phyloP scores from a whole-genome alignment of 108 stramenopile genomes.

The Cyclotella sp. region DNA sequence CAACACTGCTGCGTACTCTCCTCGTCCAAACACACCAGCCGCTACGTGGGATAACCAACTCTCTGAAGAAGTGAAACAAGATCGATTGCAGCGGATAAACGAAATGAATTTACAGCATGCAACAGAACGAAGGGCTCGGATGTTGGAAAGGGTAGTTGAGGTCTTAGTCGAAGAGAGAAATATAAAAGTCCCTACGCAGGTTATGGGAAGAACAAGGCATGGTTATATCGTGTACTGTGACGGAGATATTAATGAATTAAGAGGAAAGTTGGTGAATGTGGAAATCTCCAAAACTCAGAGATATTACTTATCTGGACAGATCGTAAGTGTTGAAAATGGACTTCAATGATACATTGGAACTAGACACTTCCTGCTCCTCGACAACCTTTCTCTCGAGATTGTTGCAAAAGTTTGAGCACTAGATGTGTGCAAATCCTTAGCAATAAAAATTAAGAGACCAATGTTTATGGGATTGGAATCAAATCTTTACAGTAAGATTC shows the following conservation, averaged over 20 bases:
- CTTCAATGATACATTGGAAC: too few relatives aligned
- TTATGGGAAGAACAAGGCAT: slow-evolving; percentile 93
- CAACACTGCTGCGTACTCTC: slow-evolving; percentile 86
- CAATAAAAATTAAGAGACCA: too few relatives aligned
- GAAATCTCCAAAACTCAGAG: slow-evolving; percentile 72
- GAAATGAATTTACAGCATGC: slow-evolving; percentile 87
- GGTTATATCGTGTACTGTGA: slow-evolving; percentile 93
- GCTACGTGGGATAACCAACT: slow-evolving; percentile 86
- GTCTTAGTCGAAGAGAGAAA: slow-evolving; percentile 96
- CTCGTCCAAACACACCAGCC: slow-evolving; percentile 89
- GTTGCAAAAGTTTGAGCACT: too few relatives aligned
- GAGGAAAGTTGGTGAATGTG: slow-evolving; percentile 88
- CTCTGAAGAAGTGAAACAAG: slow-evolving; percentile 83
- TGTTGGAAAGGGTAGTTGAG: slow-evolving; percentile 90
- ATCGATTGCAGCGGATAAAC: slow-evolving; percentile 90
- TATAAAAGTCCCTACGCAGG: slow-evolving; percentile 87
- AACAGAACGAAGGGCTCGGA: slow-evolving; percentile 86
- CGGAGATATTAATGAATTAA: slow-evolving; percentile 88
- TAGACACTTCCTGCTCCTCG: too few relatives aligned
- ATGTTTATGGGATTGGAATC: too few relatives aligned
- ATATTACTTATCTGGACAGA: slow-evolving; percentile 75
- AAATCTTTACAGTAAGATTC: too few relatives aligned
- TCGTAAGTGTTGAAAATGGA: too few relatives aligned
- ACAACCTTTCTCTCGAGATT: too few relatives aligned
- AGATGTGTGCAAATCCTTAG: too few relatives aligned